Evolutionary conservation across 2,329 filamentous ascomycete genomes (phyloP), one percentile per base, ranked within the genome.

Genomic region (Thelonectria olida): DNA sequence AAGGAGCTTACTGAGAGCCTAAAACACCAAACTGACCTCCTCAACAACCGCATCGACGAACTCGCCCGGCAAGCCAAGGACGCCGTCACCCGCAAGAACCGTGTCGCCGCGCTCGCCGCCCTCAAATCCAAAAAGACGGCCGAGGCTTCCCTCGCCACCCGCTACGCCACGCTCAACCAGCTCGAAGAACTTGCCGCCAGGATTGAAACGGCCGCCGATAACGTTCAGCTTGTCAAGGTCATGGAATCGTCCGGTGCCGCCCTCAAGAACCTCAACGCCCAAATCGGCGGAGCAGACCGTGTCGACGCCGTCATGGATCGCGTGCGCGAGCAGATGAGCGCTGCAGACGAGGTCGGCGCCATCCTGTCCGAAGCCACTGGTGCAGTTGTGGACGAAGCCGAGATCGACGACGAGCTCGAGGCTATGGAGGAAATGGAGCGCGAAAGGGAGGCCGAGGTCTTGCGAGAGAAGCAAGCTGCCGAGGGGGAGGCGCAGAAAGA

Each of bases 391-490:
- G 92, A 97, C 74, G 94, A 97, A 72, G 84, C 73, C 19, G 94
- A 96, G 75, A 87, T 98, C 56, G 93, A 97, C 68, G 91, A 95
- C 62, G 95, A 97, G 79, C 84, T 98, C 47, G 90, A 91, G 67
- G 89, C 84, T 4, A 80, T 99, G 79, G 89, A 94, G 77, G 80
- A 74, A 31, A 82, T 87, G 66, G 85, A 88, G 68, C 78, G 73
- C 65, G 80, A 81, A 71, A 84, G 85, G 72, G 83, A 87, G 58
- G 80, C 82, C 61, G 79, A 80, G 61, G 77, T 76, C 36, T 82
- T 85, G 65, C 83, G 80, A 23, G 76, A 75, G 41, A 77, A 74
- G 62, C 79, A 80, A 65, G 79, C 79, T 42, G 64, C 68, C 70
- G 78, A 71, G 67, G 62, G 62, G 55, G 72, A 82, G 70, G 81